Percentiles rank a stretch among this genome's conserved stretches.
Conservation (phyloP, 148 eudicot species). For the Agrostemma githago region DNA sequence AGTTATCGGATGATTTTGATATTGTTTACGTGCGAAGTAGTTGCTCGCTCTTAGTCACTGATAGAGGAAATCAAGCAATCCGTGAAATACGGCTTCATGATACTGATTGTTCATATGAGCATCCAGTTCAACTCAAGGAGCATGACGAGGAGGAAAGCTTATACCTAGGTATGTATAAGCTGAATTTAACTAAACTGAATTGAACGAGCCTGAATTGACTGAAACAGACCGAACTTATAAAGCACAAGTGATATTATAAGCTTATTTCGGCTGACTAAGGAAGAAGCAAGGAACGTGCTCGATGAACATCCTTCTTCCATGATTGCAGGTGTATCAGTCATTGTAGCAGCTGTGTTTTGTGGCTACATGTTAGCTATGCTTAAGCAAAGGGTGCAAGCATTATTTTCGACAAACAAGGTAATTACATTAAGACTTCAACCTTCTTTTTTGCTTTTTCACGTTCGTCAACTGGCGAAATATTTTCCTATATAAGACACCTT, state of each 20-base stretch:
- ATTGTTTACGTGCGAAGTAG: constrained; percentile 54
- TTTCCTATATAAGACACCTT: not conserved
- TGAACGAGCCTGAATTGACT: too few species aligned
- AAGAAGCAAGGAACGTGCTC: not conserved
- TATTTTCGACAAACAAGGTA: constrained; percentile 61
- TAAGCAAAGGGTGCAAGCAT: constrained; percentile 52
- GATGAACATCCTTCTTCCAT: not conserved
- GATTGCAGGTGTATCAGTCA: constrained; percentile 57
- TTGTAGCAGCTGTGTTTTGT: constrained; percentile 62
- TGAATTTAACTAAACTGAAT: not conserved
- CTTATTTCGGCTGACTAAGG: not conserved
- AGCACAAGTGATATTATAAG: not conserved
- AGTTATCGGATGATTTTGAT: constrained; percentile 76
- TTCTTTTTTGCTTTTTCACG: not conserved
- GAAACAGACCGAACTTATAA: too few species aligned
- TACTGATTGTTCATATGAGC: constrained; percentile 54
- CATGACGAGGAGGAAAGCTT: constrained; percentile 45
- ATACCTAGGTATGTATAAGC: constrained; percentile 46
- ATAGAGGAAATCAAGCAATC: constrained; percentile 82
- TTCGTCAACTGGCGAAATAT: too few species aligned
- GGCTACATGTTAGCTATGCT: constrained; percentile 91
- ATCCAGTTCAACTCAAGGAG: constrained; percentile 13
- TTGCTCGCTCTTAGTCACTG: constrained; percentile 72
- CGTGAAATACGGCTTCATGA: constrained; percentile 74
- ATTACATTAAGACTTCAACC: not conserved